Percentiles rank a stretch among this genome's conserved stretches.
These are phyloP conservation scores for Penicillium taxi DNA, from an alignment of 495 filamentous ascomycete genomes.

Conservation along the genomic window DNA sequence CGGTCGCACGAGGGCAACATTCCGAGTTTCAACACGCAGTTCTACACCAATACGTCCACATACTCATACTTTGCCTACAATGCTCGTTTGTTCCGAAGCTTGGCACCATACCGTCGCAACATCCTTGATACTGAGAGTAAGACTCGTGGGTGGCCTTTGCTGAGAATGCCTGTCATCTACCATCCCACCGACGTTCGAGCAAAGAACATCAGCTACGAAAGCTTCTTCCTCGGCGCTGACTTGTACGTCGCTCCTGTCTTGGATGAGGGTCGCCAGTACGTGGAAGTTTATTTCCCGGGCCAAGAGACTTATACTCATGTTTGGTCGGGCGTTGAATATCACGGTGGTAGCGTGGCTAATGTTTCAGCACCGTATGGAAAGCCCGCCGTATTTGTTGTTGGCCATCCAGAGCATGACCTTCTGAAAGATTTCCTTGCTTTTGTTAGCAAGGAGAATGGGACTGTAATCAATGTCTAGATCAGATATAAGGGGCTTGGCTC, in stretches of 20 bases:
- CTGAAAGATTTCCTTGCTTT: slow-evolving; percentile 17
- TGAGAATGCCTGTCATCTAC: slow-evolving; percentile 21
- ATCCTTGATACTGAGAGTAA: slow-evolving; percentile 21
- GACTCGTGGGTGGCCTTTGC: slow-evolving; percentile 16
- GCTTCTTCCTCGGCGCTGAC: slow-evolving; percentile 19
- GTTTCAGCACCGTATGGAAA: slow-evolving; percentile 17
- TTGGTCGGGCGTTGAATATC: slow-evolving; percentile 14
- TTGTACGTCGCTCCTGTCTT: slow-evolving; percentile 20
- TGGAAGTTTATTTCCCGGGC: slow-evolving; percentile 20
- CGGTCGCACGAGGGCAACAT: slow-evolving; percentile 22
- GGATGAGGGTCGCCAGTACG: slow-evolving; percentile 10
- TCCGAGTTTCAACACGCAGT: slow-evolving; percentile 16
- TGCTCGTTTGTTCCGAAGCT: slow-evolving; percentile 19
- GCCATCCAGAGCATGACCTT: slow-evolving; percentile 11
- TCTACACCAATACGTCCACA: slow-evolving; percentile 18
- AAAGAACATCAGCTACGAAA: slow-evolving; percentile 19
- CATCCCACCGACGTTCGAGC: slow-evolving; percentile 15
- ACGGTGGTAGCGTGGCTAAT: slow-evolving; percentile 11
- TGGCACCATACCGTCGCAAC: slow-evolving; percentile 14
- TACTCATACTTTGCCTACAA: slow-evolving; percentile 19
- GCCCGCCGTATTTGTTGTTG: slow-evolving; percentile 19
- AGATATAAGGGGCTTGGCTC: too few relatives aligned
- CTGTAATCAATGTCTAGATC: slow-evolving; percentile 15
- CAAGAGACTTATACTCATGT: slow-evolving; percentile 15
- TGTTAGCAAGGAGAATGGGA: slow-evolving; percentile 14